Evolutionary conservation across 2,329 filamentous ascomycete species (phyloP).

Genomic region (Orbilia quercus): DNA sequence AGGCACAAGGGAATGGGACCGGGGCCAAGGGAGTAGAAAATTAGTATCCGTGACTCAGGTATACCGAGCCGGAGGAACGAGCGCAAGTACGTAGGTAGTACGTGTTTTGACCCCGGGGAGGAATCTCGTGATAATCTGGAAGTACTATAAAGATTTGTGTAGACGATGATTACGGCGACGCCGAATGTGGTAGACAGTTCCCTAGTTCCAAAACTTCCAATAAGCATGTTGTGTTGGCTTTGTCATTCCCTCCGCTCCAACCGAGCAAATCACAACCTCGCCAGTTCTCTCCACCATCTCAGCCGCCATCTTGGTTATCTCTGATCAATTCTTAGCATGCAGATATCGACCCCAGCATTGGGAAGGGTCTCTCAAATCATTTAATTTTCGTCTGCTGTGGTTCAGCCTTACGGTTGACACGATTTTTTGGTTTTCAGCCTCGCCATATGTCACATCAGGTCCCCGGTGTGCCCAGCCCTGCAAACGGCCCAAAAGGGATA

Average conservation of each 20-base stretch:
- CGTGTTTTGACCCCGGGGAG: conserved; percentile 1
- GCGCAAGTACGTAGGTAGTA: not conserved
- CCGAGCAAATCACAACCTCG: conserved; percentile 28
- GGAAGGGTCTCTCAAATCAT: not conserved
- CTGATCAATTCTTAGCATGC: conserved; percentile 2
- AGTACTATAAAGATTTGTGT: not conserved
- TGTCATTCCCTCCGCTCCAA: conserved; percentile 30
- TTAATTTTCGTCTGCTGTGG: conserved; percentile 15
- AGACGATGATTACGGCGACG: conserved; percentile 44
- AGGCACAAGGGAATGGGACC: not conserved
- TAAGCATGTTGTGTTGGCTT: conserved; percentile 49
- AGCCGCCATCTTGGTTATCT: conserved; percentile 6
- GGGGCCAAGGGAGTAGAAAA: not conserved
- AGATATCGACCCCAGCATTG: not conserved
- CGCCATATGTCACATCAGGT: conserved; percentile 18
- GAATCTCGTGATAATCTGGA: conserved; percentile 33
- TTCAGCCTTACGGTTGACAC: conserved; percentile 48
- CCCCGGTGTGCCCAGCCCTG: conserved; percentile 9
- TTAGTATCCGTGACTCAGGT: conserved; percentile 15
- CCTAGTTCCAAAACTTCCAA: not conserved
- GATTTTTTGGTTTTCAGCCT: conserved; percentile 36
- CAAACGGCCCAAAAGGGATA: conserved; percentile 29
- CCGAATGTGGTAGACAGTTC: conserved; percentile 33
- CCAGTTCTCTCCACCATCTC: conserved; percentile 1
- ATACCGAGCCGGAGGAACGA: not conserved